phyloP scores from a whole-genome alignment of 345 rosid species.

The Eucalyptus fibrosa region DNA sequence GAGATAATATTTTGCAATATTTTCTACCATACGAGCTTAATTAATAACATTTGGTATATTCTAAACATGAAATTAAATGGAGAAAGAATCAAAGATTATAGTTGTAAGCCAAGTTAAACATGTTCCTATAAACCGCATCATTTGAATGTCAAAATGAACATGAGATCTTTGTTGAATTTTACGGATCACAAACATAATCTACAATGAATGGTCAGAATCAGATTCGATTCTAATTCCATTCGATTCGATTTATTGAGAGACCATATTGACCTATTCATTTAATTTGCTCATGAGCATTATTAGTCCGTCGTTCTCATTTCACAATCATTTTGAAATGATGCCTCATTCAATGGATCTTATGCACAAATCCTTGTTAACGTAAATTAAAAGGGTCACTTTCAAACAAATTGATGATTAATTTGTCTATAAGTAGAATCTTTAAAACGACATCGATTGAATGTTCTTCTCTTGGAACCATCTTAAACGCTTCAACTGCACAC shows the following conservation, averaged over 20 bases:
- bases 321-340: not conserved
- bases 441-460: not conserved
- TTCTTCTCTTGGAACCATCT: not conserved
- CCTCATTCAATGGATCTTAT: not conserved
- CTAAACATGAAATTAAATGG: not conserved
- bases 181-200: not conserved
- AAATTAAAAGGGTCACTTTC: not conserved
- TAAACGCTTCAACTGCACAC: not conserved
- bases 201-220: accelerated
- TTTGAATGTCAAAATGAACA: not conserved
- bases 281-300: not conserved
- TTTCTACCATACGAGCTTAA: not conserved
- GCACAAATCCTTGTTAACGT: not conserved
- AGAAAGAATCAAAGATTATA: not conserved
- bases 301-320: not conserved
- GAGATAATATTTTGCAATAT: not conserved
- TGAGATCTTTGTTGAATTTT: not conserved
- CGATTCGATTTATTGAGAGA: not conserved
- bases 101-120: not conserved
- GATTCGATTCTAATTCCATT: not conserved
- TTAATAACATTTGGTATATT: not conserved
- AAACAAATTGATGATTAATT: not conserved
- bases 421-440: not conserved
- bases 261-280: not conserved
- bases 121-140: not conserved